phyloP scores from a whole-genome alignment of 2,329 filamentous ascomycete genomes.

The Fusarium albosuccineum region DNA sequence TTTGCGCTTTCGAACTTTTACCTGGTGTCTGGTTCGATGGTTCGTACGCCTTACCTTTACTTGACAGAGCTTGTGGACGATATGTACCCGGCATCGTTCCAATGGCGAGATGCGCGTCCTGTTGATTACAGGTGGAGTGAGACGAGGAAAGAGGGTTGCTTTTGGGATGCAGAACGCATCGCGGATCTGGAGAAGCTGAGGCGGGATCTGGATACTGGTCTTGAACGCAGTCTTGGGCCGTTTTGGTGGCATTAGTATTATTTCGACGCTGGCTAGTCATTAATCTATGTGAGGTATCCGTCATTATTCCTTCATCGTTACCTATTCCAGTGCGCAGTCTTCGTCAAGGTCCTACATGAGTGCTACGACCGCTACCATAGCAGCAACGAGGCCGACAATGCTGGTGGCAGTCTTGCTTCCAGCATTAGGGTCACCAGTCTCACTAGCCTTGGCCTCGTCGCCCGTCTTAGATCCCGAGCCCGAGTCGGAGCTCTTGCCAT shows the following conservation, averaged over 20 bases:
- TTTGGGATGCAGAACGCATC: too few species aligned
- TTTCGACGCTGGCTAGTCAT: not conserved
- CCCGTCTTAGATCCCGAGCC: constrained; percentile 15
- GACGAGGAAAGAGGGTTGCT: too few species aligned
- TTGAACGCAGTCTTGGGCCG: too few species aligned
- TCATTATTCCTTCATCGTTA: not conserved
- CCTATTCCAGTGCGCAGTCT: constrained; percentile 8
- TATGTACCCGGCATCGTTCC: too few species aligned
- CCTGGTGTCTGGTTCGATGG: too few species aligned
- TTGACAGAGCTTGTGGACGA: too few species aligned
- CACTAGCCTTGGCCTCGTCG: constrained; percentile 11
- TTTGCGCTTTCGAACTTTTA: too few species aligned
- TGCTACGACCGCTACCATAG: constrained; percentile 16
- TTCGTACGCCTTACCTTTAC: too few species aligned
- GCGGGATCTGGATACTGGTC: too few species aligned
- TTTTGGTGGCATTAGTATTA: constrained; percentile 9
- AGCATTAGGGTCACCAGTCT: constrained; percentile 21
- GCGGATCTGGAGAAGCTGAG: too few species aligned
- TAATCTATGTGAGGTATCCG: not conserved
- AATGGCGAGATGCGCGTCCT: too few species aligned
- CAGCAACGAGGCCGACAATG: constrained; percentile 23
- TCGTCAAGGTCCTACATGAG: constrained; percentile 6
- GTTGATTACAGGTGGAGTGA: too few species aligned
- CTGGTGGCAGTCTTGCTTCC: constrained; percentile 19
- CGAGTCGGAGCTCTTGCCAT: not conserved